Evolutionary conservation across 768 basidiomycete genomes (phyloP), one percentile per base, ranked within the genome.

Genomic region (Panellus pusillus): DNA sequence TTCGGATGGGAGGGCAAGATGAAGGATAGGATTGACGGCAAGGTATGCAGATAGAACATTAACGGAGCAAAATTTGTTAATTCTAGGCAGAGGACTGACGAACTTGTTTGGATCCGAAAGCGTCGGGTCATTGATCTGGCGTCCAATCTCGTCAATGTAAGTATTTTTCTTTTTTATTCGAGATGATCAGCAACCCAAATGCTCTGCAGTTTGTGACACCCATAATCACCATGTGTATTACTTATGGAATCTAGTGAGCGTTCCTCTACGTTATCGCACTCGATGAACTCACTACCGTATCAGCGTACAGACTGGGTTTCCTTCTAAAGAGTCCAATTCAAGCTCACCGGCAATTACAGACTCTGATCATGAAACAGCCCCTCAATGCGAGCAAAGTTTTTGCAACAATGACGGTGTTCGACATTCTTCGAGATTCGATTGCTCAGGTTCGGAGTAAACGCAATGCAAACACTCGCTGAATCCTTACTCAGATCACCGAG

Each of bases 1-100:
- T 88, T 90, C 60, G 87, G 77, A 5, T 80, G 87, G 78, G 78
- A 85, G 74, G 74, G 77, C 49, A 77, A 80, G 42, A 79, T 87
- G 64, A 72, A 79, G 27, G 67, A 75, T 9, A 73, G 76, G 47
- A 72, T 92, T 45, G 67, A 73, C 18, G 75, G 76, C 27, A 81
- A 81, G 61, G 58, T 59, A 42, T 18, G 3, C 14, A 9, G 1
- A 9, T 19, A 18, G 17, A n/a, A 1, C 9, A 19, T 15, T 19
- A 73, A 71, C 79, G 76, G 62, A 66, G 73, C 4, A 1, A 42
- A 15, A 9, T 13, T 32, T 12, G 9, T 9, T 52, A 8, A 54
- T 44, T 8, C 12, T 4, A 0, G 14, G 24, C 31, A 59, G 61
- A 69, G 82, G 44, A 75, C 79, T 42, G 68, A 66, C 1, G 82